phyloP scores from a whole-genome alignment of 2,329 filamentous ascomycete genomes.

The Zymoseptoria pseudotritici region DNA sequence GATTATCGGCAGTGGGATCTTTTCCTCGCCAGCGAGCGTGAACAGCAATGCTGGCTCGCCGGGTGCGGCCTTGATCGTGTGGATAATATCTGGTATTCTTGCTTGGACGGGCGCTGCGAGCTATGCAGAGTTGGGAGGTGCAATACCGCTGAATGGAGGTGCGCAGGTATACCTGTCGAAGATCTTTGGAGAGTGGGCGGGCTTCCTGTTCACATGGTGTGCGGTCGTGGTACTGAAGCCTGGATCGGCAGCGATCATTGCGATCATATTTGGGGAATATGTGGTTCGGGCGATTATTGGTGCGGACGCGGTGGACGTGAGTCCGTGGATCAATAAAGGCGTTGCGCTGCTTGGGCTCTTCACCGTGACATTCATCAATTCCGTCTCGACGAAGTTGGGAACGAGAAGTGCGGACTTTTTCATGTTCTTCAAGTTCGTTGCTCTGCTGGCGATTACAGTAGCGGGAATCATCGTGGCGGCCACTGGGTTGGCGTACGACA shows the following conservation, averaged over 20 bases:
- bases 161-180: conserved; percentile 91
- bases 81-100: conserved; percentile 81
- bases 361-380: conserved; percentile 77
- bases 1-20: conserved; percentile 94
- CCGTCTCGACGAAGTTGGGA: conserved; percentile 79
- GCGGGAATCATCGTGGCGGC: conserved; percentile 82
- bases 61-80: conserved; percentile 83
- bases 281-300: conserved; percentile 81
- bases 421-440: conserved; percentile 96
- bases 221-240: conserved; percentile 92
- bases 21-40: conserved; percentile 88
- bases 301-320: conserved; percentile 73
- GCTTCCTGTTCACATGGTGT: conserved; percentile 95
- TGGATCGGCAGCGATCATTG: conserved; percentile 84
- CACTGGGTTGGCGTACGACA: conserved; percentile 74
- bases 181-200: conserved; percentile 87
- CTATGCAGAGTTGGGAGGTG: conserved; percentile 90
- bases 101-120: conserved; percentile 95
- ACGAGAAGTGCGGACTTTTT: conserved; percentile 84
- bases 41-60: conserved; percentile 86
- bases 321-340: conserved; percentile 81
- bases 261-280: conserved; percentile 98
- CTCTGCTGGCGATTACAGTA: conserved; percentile 76
- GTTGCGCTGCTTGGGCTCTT: conserved; percentile 73
- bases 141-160: conserved; percentile 91